These are phyloP conservation scores for Rhizopogon vesiculosus DNA, from an alignment of 768 basidiomycete genomes.

Conservation along the genomic window DNA sequence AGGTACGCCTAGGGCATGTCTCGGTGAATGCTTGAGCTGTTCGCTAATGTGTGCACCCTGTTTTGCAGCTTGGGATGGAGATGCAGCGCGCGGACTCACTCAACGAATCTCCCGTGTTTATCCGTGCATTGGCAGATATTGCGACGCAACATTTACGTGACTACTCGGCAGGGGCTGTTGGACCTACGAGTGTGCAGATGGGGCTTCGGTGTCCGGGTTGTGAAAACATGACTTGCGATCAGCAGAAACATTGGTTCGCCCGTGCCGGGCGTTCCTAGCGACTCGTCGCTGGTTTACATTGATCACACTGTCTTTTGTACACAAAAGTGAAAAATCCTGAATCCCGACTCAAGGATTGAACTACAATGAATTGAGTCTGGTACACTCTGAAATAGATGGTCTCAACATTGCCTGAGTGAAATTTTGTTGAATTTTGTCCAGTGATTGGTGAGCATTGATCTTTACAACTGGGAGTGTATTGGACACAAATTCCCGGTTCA, in stretches of 20 bases:
- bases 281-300: neutral
- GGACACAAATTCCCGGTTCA: too few species aligned
- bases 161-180: conserved; percentile 46
- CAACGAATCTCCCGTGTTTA: conserved; percentile 95
- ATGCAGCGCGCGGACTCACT: conserved; percentile 85
- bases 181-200: conserved; percentile 75
- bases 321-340: too few species aligned
- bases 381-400: too few species aligned
- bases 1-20: conserved; percentile 48
- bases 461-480: too few species aligned
- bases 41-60: conserved; percentile 5
- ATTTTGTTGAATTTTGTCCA: too few species aligned
- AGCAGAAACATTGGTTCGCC: conserved; percentile 88
- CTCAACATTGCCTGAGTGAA: too few species aligned
- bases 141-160: conserved; percentile 73
- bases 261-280: conserved; percentile 53
- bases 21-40: neutral
- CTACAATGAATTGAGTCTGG: too few species aligned
- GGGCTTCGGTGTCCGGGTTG: conserved; percentile 91
- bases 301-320: too few species aligned
- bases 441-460: too few species aligned
- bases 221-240: conserved; percentile 79
- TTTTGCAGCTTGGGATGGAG: conserved; percentile 79
- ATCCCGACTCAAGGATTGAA: too few species aligned
- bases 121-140: conserved; percentile 92